Evolutionary conservation across 164 flowering plant species (phyloP), one percentile per base, ranked within the genome.

Genomic region (Magnolia kwangsiensis): DNA sequence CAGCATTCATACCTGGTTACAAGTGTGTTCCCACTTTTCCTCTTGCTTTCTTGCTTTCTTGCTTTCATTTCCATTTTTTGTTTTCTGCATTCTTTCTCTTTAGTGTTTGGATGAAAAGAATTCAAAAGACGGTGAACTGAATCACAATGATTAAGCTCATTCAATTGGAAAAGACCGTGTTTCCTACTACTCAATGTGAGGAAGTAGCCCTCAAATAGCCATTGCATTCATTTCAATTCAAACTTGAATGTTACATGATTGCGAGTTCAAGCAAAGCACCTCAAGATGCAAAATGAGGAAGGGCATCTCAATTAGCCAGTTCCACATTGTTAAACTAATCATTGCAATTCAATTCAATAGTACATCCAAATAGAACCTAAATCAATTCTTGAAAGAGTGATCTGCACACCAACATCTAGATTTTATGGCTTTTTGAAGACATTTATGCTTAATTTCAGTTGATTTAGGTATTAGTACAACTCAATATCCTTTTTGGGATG

Each of bases 1-100:
- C 10, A 7, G 2, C 45, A 63, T 59, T 24, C 55, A 66, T 75
- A 68, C 76, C 78, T 2, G 76, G 78, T 23, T 75, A 29, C 7
- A 71, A 72, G 81, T 79, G 1, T 19, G 59, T 59, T 24, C 50
- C 16, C 7, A 16, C 27, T 70, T 50, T 18, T 50, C 18, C 27
- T n/a, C n/a, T n/a, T n/a, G n/a, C n/a, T n/a, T n/a, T 20, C 11
- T 70, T 37, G 6, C 7, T 70, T 27, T 19, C 4, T 19, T 68
- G 29, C 20, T 68, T 14, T 68, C 29, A 37, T 37, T 55, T 55
- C 61, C 18, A 3, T 55, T 55, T 55, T 16, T 3, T 66, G 31
- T 66, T 8, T 24, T 3, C 29, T 66, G 69, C 18, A 16, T 11
- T 11, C 13, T 55, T 27, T 27, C 61, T 55, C 18, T 55, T 55